Base-by-base conservation (phyloP, 1,284 basidiomycete species). In the Grifola frondosa region DNA sequence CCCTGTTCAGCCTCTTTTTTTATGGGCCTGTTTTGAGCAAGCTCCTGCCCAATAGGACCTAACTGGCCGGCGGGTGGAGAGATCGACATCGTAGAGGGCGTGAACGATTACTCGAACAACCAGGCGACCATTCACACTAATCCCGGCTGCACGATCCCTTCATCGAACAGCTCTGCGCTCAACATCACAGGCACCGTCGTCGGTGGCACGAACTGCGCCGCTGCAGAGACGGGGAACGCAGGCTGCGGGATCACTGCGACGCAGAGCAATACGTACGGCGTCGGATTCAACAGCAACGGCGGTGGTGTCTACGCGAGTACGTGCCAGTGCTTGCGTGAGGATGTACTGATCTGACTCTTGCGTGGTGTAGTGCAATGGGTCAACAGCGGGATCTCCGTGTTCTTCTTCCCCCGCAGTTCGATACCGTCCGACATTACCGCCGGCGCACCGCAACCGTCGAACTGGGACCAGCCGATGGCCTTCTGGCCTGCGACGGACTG, bases 71-170 rank as follows among this genome's bases (percentile, higher is more conserved):
- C 57, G 6, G 69, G 68, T 3, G 89, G 90, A 37, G 90, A 94
- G 68, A 91, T 94, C 37, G 91, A 94, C 66, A 91, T 92, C 46
- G 70, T 93, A 21, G 92, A 94, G 67, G 88, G 83, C 28, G 81
- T 88, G 17, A 80, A 90, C 60, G 78, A 88, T 54, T 82, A 87
- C 60, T 81, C 79, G 24, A 74, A 79, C 53, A 88, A 91, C 63
- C 88, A 91, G 65, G 83, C 83, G 26, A 90, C 90, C 17, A 74
- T 92, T 43, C 89, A 91, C 59, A 89, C 88, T 13, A 75, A 74
- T 49, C 64, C 75, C 34, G 90, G 90, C n/a, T 93, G 91, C 64
- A 74, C 67, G 8, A 66, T 89, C 15, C 54, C 84, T 39, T 73
- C 72, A 5, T 59, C 71, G 15, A 77, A 76, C 59, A 67, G 76